phyloP scores from a whole-genome alignment of 768 basidiomycete genomes.

The Russula brevipes region DNA sequence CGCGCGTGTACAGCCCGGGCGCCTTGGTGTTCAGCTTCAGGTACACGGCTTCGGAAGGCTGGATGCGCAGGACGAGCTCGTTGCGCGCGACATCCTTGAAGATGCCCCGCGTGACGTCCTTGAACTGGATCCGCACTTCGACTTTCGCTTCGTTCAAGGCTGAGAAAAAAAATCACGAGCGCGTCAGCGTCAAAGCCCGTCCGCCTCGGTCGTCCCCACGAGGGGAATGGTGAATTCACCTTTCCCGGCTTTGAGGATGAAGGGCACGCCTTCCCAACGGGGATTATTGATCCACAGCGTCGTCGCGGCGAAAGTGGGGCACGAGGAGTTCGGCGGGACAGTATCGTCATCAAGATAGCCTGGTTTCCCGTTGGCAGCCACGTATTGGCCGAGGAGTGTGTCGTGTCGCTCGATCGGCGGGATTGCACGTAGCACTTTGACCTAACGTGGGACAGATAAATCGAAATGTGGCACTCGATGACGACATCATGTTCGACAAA shows the following conservation, averaged over 20 bases:
- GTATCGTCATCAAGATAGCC: conserved; percentile 98
- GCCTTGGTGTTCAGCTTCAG: conserved; percentile 95
- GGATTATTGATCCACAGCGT: conserved; percentile 92
- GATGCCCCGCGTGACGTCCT: conserved; percentile 94
- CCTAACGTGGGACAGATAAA: conserved; percentile 44
- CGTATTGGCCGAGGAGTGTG: conserved; percentile 92
- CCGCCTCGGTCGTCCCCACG: background rate
- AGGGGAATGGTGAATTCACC: conserved; percentile 36
- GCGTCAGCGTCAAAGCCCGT: background rate
- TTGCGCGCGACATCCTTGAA: conserved; percentile 96
- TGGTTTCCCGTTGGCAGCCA: conserved; percentile 84
- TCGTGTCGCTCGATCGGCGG: conserved; percentile 73
- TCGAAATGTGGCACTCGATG: conserved; percentile 9
- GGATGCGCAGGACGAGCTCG: conserved; percentile 96
- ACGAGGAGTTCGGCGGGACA: conserved; percentile 85
- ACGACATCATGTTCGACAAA: conserved; percentile 1
- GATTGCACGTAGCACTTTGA: conserved; percentile 92
- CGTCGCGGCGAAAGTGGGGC: conserved; percentile 91
- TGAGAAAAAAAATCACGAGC: conserved; percentile 30
- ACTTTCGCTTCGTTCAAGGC: conserved; percentile 98
- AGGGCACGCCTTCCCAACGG: conserved; percentile 98
- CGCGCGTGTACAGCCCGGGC: conserved; percentile 84
- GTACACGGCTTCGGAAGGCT: conserved; percentile 94
- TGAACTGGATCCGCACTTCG: conserved; percentile 96
- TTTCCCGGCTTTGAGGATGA: conserved; percentile 98